Conservation (phyloP, 306 rosid genomes). For the Abrus precatorius region DNA sequence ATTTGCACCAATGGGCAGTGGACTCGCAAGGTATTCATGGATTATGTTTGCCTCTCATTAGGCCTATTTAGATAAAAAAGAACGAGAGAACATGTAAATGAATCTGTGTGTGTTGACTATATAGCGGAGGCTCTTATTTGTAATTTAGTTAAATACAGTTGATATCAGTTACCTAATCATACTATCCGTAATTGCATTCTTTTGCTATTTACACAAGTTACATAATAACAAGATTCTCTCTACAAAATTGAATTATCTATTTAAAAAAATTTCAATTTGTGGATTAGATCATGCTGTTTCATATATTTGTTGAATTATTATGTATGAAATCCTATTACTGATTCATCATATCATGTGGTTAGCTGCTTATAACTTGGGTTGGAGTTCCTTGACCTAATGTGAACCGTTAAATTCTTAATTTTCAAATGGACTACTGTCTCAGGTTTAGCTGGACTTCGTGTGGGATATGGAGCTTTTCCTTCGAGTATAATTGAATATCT, state of each 20-base stretch:
- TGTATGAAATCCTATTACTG: background rate
- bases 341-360: background rate
- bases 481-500: conserved; percentile 83
- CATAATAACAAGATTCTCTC: background rate
- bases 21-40: too few species aligned
- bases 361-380: conserved; percentile 10
- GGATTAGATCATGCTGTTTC: conserved; percentile 35
- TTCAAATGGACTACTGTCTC: conserved; percentile 45
- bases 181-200: too few species aligned
- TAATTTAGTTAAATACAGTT: too few species aligned
- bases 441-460: conserved; percentile 99
- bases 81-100: too few species aligned
- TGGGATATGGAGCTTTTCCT: conserved; percentile 99
- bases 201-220: too few species aligned
- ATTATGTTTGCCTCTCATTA: too few species aligned
- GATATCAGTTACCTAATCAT: too few species aligned
- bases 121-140: too few species aligned
- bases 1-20: too few species aligned
- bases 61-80: too few species aligned
- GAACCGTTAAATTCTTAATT: conserved; percentile 27
- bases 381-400: conserved; percentile 14
- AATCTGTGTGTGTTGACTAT: too few species aligned
- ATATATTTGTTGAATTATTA: background rate
- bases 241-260: background rate
- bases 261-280: background rate